Evolutionary conservation across 1,139 yeast genomes (phyloP).

Genomic region (Casaregolazyma suthepensis): DNA sequence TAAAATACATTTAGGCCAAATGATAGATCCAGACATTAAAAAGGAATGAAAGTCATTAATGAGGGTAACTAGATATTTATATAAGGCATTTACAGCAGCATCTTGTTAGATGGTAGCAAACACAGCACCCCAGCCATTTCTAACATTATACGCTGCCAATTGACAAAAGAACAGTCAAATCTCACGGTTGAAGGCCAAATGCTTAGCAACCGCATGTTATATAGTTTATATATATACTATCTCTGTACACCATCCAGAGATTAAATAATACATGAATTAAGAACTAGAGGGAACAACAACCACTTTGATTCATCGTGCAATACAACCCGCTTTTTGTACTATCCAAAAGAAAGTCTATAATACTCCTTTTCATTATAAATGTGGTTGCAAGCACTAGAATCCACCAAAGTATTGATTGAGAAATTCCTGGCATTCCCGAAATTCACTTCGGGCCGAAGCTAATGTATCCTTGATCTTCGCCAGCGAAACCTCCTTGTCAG

Average conservation of each 20-base stretch:
- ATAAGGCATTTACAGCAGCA: background rate
- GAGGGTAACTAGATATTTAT: background rate
- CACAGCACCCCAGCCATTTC: background rate
- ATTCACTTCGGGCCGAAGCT: constrained; percentile 30
- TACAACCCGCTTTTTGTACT: background rate
- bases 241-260: background rate
- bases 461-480: constrained; percentile 25
- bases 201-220: background rate
- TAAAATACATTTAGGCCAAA: constrained; percentile 37
- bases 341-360: background rate
- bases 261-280: background rate
- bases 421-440: constrained; percentile 28
- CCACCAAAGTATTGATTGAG: constrained; percentile 21
- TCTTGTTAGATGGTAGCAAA: background rate
- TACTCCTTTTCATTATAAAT: background rate
- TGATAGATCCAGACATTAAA: constrained; percentile 9
- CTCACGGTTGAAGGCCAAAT: background rate
- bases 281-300: background rate
- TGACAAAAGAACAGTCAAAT: background rate
- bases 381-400: background rate
- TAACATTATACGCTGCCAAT: background rate
- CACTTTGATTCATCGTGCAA: background rate
- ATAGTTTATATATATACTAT: background rate
- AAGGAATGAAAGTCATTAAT: background rate
- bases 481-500: constrained; percentile 25